Conservation (phyloP, 148 eudicot species). For the Rhododendron ovatum region DNA sequence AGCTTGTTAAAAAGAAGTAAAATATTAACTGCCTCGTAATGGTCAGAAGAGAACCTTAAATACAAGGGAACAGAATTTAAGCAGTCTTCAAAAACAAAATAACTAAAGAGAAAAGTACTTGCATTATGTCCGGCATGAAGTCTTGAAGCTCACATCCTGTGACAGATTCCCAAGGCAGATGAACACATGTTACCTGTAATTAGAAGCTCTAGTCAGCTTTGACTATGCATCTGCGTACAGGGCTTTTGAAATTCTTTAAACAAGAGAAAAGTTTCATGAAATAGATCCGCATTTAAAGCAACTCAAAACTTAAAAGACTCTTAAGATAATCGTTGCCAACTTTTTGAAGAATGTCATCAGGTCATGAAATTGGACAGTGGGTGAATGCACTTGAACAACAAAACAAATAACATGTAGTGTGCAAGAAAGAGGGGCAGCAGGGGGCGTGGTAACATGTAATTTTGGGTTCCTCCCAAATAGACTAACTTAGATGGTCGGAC, state of each 20-base stretch:
- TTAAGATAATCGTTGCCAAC: background rate
- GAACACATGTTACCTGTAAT: constrained; percentile 58
- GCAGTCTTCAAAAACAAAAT: background rate
- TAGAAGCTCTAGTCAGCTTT: background rate
- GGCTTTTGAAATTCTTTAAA: background rate
- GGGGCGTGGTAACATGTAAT: background rate
- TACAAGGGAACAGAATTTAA: background rate
- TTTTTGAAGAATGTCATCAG: background rate
- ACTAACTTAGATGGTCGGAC: background rate
- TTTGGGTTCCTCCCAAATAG: background rate
- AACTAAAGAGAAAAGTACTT: constrained; percentile 23
- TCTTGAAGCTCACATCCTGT: constrained; percentile 50
- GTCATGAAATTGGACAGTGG: background rate
- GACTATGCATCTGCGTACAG: background rate
- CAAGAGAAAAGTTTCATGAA: background rate
- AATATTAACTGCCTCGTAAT: background rate
- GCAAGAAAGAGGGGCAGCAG: background rate
- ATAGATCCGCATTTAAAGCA: background rate
- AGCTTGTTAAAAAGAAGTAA: background rate
- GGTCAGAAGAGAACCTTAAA: background rate
- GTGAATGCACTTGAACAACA: background rate
- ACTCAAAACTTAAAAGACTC: background rate
- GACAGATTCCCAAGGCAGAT: constrained; percentile 86
- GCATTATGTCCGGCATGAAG: constrained; percentile 70
- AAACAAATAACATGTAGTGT: background rate